Percentiles rank a stretch among this genome's conserved stretches.
Evolutionary conservation across 495 filamentous ascomycete species (phyloP).

Genomic region (Filosporella fistucella): DNA sequence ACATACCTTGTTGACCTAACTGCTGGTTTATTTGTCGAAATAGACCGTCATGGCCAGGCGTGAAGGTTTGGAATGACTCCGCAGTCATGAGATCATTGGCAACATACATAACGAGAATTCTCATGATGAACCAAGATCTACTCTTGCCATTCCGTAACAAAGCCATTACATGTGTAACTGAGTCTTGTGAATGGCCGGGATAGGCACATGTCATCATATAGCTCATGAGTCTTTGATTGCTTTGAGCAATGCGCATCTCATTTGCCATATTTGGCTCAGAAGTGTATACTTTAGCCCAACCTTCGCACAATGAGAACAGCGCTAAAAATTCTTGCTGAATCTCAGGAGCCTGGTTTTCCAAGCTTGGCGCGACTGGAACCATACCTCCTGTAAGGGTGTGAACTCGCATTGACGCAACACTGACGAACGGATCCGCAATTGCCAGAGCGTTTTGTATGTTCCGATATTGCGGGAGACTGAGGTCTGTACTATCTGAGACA

Average conservation of each 20-base stretch:
- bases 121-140: constrained; percentile 26
- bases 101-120: constrained; percentile 29
- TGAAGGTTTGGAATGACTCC: constrained; percentile 24
- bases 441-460: no score
- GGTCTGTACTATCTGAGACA: neutral
- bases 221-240: constrained; percentile 19
- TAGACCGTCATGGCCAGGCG: neutral
- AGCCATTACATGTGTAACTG: constrained; percentile 18
- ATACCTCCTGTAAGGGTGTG: neutral
- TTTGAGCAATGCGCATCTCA: constrained; percentile 13
- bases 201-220: constrained; percentile 25
- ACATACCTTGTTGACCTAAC: constrained; percentile 14
- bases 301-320: constrained; percentile 22
- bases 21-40: constrained; percentile 21
- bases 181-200: constrained; percentile 14
- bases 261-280: constrained; percentile 9
- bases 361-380: no score
- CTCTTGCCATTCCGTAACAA: constrained; percentile 24
- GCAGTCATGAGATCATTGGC: constrained; percentile 20
- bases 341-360: neutral
- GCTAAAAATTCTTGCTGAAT: constrained; percentile 12
- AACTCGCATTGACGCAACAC: neutral
- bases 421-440: neutral
- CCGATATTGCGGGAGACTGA: no score
- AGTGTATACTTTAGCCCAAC: constrained; percentile 23